Percentiles rank a stretch among this genome's conserved stretches.
Evolutionary conservation across 345 rosid species (phyloP).

Genomic region (Brassica nigra): DNA sequence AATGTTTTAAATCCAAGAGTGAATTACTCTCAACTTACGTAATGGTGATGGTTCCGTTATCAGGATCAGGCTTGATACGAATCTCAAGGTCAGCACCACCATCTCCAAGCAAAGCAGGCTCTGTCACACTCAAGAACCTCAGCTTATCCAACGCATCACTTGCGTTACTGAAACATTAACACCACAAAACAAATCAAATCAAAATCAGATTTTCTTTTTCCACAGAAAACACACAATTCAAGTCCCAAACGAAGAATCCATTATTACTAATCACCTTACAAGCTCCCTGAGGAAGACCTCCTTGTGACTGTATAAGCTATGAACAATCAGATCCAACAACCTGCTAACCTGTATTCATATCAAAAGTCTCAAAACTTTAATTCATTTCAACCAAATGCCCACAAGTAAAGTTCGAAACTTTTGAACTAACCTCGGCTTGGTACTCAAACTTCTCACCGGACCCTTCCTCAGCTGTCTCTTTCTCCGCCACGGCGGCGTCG

Average conservation of each 20-base stretch:
- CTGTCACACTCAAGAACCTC: constrained; percentile 93
- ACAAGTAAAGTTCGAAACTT: not conserved
- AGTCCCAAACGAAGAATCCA: not conserved
- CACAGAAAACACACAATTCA: constrained; percentile 3
- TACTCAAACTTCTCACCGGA: constrained; percentile 94
- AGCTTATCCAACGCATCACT: constrained; percentile 99
- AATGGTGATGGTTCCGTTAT: constrained; percentile 83
- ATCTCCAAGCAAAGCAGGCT: constrained; percentile 87
- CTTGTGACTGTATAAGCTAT: constrained; percentile 80
- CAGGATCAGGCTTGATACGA: constrained; percentile 84
- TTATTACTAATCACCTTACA: constrained; percentile 64
- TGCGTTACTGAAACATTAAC: constrained; percentile 65
- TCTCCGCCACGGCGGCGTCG: constrained; percentile 84
- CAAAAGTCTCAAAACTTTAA: not conserved
- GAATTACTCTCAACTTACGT: constrained; percentile 46
- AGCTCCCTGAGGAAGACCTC: constrained; percentile 90
- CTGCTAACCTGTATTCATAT: constrained; percentile 67
- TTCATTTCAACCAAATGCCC: not conserved
- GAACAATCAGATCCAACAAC: constrained; percentile 82
- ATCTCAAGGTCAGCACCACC: constrained; percentile 88
- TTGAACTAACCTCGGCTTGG: constrained; percentile 85
- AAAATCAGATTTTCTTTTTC: not conserved
- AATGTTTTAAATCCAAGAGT: no score
- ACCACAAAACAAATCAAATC: constrained; percentile 38
- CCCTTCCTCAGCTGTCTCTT: constrained; percentile 69